Percentiles rank a stretch among this genome's conserved stretches.
Conservation (phyloP, 768 basidiomycete species). For the Coprinellus micaceus region DNA sequence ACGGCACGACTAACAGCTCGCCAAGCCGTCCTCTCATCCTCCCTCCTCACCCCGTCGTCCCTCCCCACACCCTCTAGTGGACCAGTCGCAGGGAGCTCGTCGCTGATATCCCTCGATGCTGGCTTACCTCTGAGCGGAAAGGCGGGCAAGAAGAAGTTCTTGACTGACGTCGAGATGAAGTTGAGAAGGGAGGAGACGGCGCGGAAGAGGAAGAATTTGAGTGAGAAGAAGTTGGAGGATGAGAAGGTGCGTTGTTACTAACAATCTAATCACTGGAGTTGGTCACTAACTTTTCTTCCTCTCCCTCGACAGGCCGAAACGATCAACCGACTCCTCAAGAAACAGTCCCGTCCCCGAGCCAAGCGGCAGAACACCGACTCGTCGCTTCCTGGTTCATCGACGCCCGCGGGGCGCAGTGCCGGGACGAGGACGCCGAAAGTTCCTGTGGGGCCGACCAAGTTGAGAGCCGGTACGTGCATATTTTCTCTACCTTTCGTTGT, state of each 20-base stretch:
- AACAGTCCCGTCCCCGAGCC: slow-evolving; percentile 67
- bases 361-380: slow-evolving; percentile 59
- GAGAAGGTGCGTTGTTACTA: slow-evolving; percentile 51
- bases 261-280: not conserved
- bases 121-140: no score
- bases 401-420: no score
- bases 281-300: not conserved
- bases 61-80: no score
- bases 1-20: slow-evolving; percentile 51
- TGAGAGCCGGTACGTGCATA: no score
- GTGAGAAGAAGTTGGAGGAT: slow-evolving; percentile 81
- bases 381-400: no score
- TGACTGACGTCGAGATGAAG: slow-evolving; percentile 71
- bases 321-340: slow-evolving; percentile 84
- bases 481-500: no score
- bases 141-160: slow-evolving; percentile 54
- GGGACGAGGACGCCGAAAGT: no score
- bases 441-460: no score
- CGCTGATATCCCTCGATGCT: no score
- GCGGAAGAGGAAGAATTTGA: slow-evolving; percentile 73
- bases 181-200: slow-evolving; percentile 77
- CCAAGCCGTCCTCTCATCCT: slow-evolving; percentile 49
- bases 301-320: slow-evolving; percentile 61
- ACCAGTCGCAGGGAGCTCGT: no score
- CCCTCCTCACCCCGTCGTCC: slow-evolving; percentile 1